Evolutionary conservation across 345 rosid species (phyloP).

Genomic region (Camelina neglecta): DNA sequence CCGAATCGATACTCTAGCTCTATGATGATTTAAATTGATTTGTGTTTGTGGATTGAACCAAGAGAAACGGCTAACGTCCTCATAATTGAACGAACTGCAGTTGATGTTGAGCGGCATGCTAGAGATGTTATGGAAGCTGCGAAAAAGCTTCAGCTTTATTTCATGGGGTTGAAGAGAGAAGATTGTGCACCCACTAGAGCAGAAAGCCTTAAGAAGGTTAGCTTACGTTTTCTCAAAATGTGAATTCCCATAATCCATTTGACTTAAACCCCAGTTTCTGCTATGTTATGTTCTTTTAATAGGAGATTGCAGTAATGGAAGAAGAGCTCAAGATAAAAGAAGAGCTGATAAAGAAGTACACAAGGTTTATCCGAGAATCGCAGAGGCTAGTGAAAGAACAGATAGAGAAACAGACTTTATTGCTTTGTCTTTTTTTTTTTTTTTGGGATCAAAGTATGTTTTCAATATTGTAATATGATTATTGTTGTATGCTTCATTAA

Average conservation of each 20-base stretch:
- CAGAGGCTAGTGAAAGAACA: constrained; percentile 70
- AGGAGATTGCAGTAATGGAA: constrained; percentile 82
- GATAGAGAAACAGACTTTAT: constrained; percentile 51
- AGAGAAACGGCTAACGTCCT: not conserved
- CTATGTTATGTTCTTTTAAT: constrained; percentile 7
- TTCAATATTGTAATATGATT: not conserved
- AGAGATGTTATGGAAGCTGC: too few species aligned
- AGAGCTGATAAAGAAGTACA: constrained; percentile 72
- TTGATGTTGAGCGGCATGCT: too few species aligned
- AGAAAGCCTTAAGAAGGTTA: too few species aligned
- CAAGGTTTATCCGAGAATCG: constrained; percentile 67
- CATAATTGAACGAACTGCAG: too few species aligned
- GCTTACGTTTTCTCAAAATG: too few species aligned
- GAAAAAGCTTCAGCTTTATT: too few species aligned
- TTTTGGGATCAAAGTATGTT: not conserved
- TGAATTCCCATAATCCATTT: too few species aligned
- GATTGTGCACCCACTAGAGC: too few species aligned
- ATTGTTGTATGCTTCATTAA: too few species aligned
- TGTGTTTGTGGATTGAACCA: not conserved
- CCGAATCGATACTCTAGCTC: not conserved
- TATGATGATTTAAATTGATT: not conserved
- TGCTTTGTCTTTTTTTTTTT: too few species aligned
- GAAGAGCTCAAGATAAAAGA: constrained; percentile 72
- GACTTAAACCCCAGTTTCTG: too few species aligned
- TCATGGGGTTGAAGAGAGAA: too few species aligned